A percentile compares a stretch with the other conserved stretches of the same genome.
Evolutionary conservation across 1,284 basidiomycete species (phyloP).

Genomic region (Ustilago esculenta): DNA sequence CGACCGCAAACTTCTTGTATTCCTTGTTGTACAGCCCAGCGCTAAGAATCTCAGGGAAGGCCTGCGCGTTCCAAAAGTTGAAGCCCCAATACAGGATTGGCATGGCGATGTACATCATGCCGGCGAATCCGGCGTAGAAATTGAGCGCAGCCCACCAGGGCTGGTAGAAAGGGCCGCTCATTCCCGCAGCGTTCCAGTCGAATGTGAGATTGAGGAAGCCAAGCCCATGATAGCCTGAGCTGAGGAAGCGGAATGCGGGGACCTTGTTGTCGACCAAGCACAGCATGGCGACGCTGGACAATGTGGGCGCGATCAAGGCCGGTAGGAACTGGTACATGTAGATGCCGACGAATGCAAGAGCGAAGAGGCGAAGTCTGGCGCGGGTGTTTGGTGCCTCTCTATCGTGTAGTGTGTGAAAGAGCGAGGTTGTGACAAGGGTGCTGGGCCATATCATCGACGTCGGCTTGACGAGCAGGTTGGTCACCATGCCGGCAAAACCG

Average conservation of each 20-base stretch:
- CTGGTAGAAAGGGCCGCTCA: slow-evolving; percentile 70
- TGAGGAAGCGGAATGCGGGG: slow-evolving; percentile 68
- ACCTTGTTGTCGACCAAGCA: slow-evolving; percentile 69
- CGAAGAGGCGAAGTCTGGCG: slow-evolving; percentile 69
- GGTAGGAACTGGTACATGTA: slow-evolving; percentile 70
- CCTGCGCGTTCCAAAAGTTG: slow-evolving; percentile 69
- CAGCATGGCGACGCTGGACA: slow-evolving; percentile 70
- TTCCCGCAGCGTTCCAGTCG: slow-evolving; percentile 70
- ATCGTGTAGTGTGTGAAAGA: slow-evolving; percentile 71
- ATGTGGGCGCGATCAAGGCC: slow-evolving; percentile 69
- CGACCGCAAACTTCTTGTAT: slow-evolving; percentile 54
- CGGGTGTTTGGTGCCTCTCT: slow-evolving; percentile 64
- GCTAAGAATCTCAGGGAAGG: slow-evolving; percentile 68
- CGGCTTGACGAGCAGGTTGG: slow-evolving; percentile 64
- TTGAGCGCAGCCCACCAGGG: slow-evolving; percentile 70
- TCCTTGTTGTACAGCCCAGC: slow-evolving; percentile 67
- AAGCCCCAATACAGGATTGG: slow-evolving; percentile 68
- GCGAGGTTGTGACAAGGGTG: slow-evolving; percentile 69
- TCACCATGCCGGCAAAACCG: slow-evolving; percentile 65
- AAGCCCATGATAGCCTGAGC: slow-evolving; percentile 70
- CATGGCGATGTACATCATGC: slow-evolving; percentile 70
- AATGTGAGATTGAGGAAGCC: slow-evolving; percentile 70
- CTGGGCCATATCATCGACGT: slow-evolving; percentile 69
- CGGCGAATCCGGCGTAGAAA: slow-evolving; percentile 62
- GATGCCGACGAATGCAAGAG: slow-evolving; percentile 67